These are phyloP conservation scores for Erysimum cheiri DNA, from an alignment of 441 rosid genomes.

Conservation along the genomic window DNA sequence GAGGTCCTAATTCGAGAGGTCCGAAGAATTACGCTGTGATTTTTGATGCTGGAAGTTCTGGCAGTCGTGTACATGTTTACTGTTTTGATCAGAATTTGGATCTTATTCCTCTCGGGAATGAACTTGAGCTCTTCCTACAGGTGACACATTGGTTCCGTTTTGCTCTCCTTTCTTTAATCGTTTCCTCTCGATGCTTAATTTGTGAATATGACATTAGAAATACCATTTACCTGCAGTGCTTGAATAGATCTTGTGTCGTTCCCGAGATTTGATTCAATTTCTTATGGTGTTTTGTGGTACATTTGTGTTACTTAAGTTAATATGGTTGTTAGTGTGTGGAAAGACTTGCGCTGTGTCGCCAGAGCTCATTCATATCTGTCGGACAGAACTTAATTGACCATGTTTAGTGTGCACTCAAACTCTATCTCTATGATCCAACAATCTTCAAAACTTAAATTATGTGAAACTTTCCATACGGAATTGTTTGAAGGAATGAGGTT, in stretches of 20 bases:
- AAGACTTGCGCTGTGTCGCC: neutral
- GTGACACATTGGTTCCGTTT: conserved; percentile 43
- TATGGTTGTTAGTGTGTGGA: conserved; percentile 3
- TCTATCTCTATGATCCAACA: conserved; percentile 1
- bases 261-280: conserved; percentile 4
- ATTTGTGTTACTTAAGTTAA: conserved; percentile 15
- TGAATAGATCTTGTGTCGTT: conserved; percentile 28
- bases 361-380: neutral
- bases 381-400: neutral
- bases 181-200: neutral
- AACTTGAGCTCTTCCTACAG: conserved; percentile 88
- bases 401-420: neutral
- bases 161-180: neutral
- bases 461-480: neutral
- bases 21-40: conserved; percentile 73
- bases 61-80: conserved; percentile 93
- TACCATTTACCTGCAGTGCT: conserved; percentile 2
- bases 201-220: neutral
- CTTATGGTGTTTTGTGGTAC: neutral
- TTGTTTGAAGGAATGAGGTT: neutral
- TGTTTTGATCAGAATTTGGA: conserved; percentile 87
- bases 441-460: neutral
- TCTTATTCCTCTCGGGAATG: conserved; percentile 86
- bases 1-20: conserved; percentile 49
- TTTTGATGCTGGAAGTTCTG: conserved; percentile 96